Evolutionary conservation across 2,329 filamentous ascomycete genomes (phyloP), one percentile per base, ranked within the genome.

Genomic region (Microcera coccophila): DNA sequence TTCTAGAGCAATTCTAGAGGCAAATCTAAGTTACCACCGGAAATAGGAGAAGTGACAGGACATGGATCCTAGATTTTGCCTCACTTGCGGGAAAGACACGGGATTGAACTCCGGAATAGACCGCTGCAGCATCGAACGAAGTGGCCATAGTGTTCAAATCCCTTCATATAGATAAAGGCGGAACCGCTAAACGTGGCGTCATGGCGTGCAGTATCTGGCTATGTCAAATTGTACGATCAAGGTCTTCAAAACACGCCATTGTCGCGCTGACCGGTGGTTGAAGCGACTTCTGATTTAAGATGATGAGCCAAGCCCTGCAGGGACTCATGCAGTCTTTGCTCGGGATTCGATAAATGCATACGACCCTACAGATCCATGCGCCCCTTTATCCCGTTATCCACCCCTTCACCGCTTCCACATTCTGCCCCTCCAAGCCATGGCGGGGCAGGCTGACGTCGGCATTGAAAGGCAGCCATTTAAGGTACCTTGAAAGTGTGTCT

Each of bases 391-490:
- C 49, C 52, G 5, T 4, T 39, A 19, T 46, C 52, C 12, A 7
- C 12, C 7, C 7, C 22, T 26, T 26, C 12, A 12, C 12, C 2
- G 18, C 8, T 38, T 46, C 39, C 15, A 18, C 34, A 29, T 34
- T 21, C 28, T 41, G 46, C 51, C 51, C 48, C 51, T 40, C 51
- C 48, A 52, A 47, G 38, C 41, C 42, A 33, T 54, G 50, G 51
- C 52, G 51, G 51, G 51, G 50, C 51, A 54, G n/a, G 18, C 11
- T 44, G 17, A 41, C 50, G 50, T 52, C 41, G 50, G 53, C 50
- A 53, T 42, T 50, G 12, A 8, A 48, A 53, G 40, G 32, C 48
- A 43, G 53, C 45, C 42, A 49, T 49, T 49, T 34, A n/a, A n/a
- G n/a, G n/a, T n/a, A 26, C 22, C 22, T 26, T 26, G 22, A 26